Evolutionary conservation across 2,329 filamentous ascomycete species (phyloP).

Genomic region (Juglanconis juglandina): DNA sequence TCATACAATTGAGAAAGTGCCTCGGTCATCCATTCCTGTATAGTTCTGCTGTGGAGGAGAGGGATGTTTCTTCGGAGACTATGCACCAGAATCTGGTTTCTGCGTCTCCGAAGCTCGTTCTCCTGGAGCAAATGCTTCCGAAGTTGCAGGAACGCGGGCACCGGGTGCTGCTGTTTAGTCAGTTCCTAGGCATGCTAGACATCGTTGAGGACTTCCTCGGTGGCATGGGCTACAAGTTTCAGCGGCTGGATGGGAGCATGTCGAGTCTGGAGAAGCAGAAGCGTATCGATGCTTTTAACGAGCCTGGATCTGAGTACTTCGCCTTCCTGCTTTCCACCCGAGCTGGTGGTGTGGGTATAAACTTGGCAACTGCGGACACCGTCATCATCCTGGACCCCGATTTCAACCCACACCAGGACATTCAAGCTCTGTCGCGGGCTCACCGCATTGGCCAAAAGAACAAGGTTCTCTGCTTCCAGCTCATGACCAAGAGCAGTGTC

Average conservation of each 20-base stretch:
- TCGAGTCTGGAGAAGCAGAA: constrained; percentile 85
- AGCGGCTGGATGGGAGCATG: constrained; percentile 82
- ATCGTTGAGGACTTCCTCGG: constrained; percentile 89
- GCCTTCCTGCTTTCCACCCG: constrained; percentile 91
- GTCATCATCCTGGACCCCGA: constrained; percentile 97
- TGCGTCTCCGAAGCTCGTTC: constrained; percentile 82
- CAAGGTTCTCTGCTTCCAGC: constrained; percentile 91
- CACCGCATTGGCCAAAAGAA: constrained; percentile 96
- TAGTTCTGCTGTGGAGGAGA: constrained; percentile 84
- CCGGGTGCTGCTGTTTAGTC: constrained; percentile 90
- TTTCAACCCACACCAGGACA: constrained; percentile 97
- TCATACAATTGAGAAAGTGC: constrained; percentile 92
- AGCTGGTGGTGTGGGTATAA: constrained; percentile 95
- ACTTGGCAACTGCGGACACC: constrained; percentile 92
- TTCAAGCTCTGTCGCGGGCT: constrained; percentile 89
- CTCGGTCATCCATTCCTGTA: constrained; percentile 97
- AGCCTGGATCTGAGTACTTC: constrained; percentile 75
- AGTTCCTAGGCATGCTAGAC: constrained; percentile 84
- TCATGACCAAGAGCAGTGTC: constrained; percentile 83
- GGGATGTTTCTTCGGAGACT: constrained; percentile 55
- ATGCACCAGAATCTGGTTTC: constrained; percentile 82
- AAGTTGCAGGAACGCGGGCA: constrained; percentile 83
- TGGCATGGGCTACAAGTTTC: constrained; percentile 68
- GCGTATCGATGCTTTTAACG: constrained; percentile 91
- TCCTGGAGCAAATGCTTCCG: constrained; percentile 81